A percentile compares a stretch with the other conserved stretches of the same genome.
These are phyloP conservation scores for Ophiocordyceps australis DNA, from an alignment of 2,329 filamentous ascomycete genomes.

Conservation along the genomic window DNA sequence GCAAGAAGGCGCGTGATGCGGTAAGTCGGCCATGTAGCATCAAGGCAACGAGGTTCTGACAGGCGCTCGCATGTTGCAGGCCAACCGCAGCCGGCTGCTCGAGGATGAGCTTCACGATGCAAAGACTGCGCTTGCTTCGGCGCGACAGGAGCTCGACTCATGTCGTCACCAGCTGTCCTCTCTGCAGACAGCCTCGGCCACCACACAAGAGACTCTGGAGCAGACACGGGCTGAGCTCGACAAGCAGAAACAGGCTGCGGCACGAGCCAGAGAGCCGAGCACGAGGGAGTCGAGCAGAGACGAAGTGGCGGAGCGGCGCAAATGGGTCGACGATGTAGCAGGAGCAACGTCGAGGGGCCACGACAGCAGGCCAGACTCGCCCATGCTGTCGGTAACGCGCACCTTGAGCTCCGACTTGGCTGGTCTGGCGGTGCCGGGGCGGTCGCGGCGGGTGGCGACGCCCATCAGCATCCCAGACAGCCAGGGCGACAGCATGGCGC, in stretches of 20 bases:
- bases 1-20: constrained; percentile 75
- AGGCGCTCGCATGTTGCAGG: constrained; percentile 20
- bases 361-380: constrained; percentile 35
- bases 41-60: not conserved
- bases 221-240: constrained; percentile 33
- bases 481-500: constrained; percentile 16
- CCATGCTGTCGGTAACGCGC: constrained; percentile 28
- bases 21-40: constrained; percentile 27
- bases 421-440: constrained; percentile 21
- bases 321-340: constrained; percentile 33
- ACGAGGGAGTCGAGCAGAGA: too few relatives aligned
- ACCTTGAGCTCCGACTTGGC: constrained; percentile 37
- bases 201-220: constrained; percentile 45
- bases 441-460: constrained; percentile 15
- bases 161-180: constrained; percentile 40
- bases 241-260: constrained; percentile 19
- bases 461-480: constrained; percentile 29
- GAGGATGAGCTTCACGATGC: constrained; percentile 72
- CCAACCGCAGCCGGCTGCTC: constrained; percentile 41
- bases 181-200: constrained; percentile 45
- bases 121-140: constrained; percentile 41
- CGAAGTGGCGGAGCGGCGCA: constrained; percentile 19
- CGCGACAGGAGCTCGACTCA: constrained; percentile 44
- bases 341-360: constrained; percentile 18
- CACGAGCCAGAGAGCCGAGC: too few relatives aligned